Evolutionary conservation across 371 early-diverging fungal genomes (phyloP).

Genomic region (Syncephalis fuscata): DNA sequence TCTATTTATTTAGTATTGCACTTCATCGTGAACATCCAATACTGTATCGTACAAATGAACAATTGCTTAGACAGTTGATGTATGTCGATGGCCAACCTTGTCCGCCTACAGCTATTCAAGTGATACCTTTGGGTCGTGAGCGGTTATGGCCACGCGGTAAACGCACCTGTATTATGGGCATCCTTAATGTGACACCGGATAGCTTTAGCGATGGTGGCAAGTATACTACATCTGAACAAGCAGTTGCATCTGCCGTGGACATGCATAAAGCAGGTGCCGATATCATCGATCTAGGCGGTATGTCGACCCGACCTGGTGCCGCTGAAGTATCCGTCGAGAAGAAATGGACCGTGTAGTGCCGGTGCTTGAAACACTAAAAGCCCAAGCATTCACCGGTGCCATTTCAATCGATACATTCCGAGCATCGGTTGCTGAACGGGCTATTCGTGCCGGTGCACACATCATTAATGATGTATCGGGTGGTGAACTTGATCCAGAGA

Average conservation of each 20-base stretch:
- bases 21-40: constrained; percentile 78
- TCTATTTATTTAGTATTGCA: constrained; percentile 28
- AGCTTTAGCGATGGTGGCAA: constrained; percentile 91
- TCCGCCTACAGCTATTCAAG: constrained; percentile 19
- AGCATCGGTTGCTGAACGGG: constrained; percentile 62
- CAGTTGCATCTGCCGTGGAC: constrained; percentile 44
- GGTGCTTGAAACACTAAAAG: constrained; percentile 60
- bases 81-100: constrained; percentile 10
- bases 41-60: constrained; percentile 57
- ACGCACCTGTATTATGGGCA: constrained; percentile 84
- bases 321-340: constrained; percentile 58
- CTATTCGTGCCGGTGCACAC: constrained; percentile 73
- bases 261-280: constrained; percentile 74
- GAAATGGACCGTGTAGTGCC: constrained; percentile 73
- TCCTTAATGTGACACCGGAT: constrained; percentile 93
- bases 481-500: constrained; percentile 62
- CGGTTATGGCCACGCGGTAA: constrained; percentile 37
- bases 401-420: constrained; percentile 92
- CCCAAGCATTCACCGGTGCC: constrained; percentile 33
- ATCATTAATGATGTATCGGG: constrained; percentile 92
- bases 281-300: constrained; percentile 92
- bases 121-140: constrained; percentile 32
- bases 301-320: constrained; percentile 84
- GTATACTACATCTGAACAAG: constrained; percentile 36
- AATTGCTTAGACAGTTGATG: constrained; percentile 58